Percentiles rank a stretch among this genome's conserved stretches.
Conservation (phyloP, 345 rosid species). For the Hypericum androsaemum region DNA sequence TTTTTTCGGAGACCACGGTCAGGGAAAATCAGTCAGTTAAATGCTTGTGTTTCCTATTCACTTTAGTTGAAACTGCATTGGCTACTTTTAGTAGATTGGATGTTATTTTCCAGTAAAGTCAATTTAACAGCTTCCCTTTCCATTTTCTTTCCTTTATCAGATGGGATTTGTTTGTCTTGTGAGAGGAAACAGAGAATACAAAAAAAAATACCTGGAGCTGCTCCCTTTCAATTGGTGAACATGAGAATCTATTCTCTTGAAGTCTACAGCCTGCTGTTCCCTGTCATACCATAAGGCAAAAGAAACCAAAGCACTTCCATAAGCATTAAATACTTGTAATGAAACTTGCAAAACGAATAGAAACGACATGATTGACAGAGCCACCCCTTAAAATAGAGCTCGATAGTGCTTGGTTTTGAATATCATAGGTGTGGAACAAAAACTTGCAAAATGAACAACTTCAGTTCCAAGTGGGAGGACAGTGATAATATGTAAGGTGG, state of each 20-base stretch:
- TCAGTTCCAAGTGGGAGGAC: neutral
- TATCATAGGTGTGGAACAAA: no score
- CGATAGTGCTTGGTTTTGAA: neutral
- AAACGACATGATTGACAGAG: no score
- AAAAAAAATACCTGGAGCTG: conserved; percentile 1
- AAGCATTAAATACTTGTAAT: neutral
- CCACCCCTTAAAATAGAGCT: no score
- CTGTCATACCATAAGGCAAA: neutral
- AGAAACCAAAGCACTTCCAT: neutral
- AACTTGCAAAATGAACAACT: neutral
- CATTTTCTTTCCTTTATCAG: conserved; percentile 1
- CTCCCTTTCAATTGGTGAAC: conserved; percentile 8
- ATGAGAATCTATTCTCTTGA: conserved; percentile 4
- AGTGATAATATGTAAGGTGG: neutral
- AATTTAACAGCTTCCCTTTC: no score
- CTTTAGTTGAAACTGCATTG: no score
- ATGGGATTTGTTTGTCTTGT: conserved; percentile 8
- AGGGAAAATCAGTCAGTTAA: no score
- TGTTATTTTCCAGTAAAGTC: no score
- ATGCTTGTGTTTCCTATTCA: no score
- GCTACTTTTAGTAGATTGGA: no score
- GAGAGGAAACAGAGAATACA: neutral
- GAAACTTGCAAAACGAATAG: no score
- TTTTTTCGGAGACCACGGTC: conserved; percentile 4
- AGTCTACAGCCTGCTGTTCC: neutral